phyloP scores from a whole-genome alignment of 768 basidiomycete genomes.

The Tephrocybe sp. region DNA sequence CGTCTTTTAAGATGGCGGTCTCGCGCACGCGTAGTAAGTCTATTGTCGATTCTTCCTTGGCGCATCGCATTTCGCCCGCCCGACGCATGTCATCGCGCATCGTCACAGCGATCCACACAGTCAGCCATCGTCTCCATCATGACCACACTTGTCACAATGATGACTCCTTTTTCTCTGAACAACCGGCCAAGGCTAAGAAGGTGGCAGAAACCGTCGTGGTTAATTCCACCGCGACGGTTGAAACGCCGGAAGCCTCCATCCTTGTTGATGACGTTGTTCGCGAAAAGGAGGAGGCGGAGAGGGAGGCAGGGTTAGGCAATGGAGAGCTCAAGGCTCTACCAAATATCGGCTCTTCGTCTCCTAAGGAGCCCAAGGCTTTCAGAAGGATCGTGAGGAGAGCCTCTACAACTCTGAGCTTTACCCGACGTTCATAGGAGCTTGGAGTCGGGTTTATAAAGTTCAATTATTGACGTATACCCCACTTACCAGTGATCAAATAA shows the following conservation, averaged over 20 bases:
- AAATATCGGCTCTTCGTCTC: too few relatives aligned
- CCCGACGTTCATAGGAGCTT: too few relatives aligned
- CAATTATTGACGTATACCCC: too few relatives aligned
- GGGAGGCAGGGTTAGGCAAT: too few relatives aligned
- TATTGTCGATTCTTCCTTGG: background rate
- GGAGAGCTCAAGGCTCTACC: too few relatives aligned
- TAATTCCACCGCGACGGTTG: background rate
- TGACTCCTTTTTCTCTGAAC: background rate
- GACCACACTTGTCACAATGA: background rate
- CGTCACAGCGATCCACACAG: background rate
- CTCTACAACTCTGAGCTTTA: too few relatives aligned
- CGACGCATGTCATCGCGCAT: constrained; percentile 1
- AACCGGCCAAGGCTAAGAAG: background rate
- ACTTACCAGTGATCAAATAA: too few relatives aligned
- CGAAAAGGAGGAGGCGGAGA: background rate
- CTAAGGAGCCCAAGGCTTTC: too few relatives aligned
- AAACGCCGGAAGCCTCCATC: background rate
- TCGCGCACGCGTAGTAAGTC: background rate
- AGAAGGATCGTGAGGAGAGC: too few relatives aligned
- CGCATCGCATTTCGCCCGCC: background rate
- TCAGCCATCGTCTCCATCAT: background rate
- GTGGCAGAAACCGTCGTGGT: background rate
- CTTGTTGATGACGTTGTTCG: background rate
- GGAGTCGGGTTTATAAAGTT: too few relatives aligned
- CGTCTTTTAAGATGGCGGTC: background rate